A percentile compares a stretch with the other conserved stretches of the same genome.
Evolutionary conservation across 2,329 filamentous ascomycete genomes (phyloP).

Genomic region (Trichophyton benhamiae): DNA sequence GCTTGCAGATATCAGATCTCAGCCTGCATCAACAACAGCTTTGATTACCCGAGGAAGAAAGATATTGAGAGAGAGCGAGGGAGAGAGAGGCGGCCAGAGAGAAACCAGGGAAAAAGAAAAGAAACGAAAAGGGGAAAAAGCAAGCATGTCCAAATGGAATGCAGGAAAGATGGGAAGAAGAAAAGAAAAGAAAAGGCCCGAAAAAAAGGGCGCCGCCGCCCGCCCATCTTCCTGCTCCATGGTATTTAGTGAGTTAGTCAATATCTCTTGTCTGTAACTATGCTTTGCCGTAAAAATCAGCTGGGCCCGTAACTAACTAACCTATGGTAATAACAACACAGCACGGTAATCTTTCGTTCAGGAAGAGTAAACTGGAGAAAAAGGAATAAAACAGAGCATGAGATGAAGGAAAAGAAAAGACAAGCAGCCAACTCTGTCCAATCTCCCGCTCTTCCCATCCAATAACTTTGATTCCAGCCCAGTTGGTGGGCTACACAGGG

Average conservation of each 20-base stretch:
- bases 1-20: conserved; percentile 2
- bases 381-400: too few species aligned
- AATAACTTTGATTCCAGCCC: conserved; percentile 11
- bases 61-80: not conserved
- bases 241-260: not conserved
- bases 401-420: too few species aligned
- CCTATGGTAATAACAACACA: too few species aligned
- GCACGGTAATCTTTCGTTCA: conserved; percentile 7
- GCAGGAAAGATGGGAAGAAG: conserved; percentile 7
- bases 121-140: conserved; percentile 3
- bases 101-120: too few species aligned
- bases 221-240: conserved; percentile 5
- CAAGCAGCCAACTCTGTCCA: conserved; percentile 10
- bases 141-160: conserved; percentile 2
- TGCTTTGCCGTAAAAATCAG: conserved; percentile 3
- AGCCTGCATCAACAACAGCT: not conserved
- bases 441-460: conserved; percentile 14
- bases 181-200: conserved; percentile 7
- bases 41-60: conserved; percentile 2
- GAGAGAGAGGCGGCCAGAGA: too few species aligned
- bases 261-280: too few species aligned
- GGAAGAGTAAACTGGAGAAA: too few species aligned
- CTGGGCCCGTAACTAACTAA: conserved; percentile 12
- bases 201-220: conserved; percentile 10
- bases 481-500: conserved; percentile 12